Evolutionary conservation across 1,284 basidiomycete species (phyloP).

Genomic region (Leccinum fuscescens): DNA sequence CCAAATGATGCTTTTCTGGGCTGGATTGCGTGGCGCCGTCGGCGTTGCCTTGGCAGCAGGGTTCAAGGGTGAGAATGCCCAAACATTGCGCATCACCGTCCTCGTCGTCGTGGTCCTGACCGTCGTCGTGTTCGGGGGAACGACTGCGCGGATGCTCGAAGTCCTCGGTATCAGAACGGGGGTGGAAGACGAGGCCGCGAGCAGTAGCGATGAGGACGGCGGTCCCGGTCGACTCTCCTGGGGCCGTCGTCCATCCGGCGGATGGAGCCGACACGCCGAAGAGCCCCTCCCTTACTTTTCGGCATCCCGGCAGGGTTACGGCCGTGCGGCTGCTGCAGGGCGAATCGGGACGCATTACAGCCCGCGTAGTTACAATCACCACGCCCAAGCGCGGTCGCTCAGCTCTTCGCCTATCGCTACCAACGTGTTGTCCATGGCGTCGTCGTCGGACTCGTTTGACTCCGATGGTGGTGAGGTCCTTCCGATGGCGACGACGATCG

Average conservation of each 20-base stretch:
- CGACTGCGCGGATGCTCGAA: constrained; percentile 95
- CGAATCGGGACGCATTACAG: constrained; percentile 55
- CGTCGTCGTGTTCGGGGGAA: constrained; percentile 94
- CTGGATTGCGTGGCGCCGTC: constrained; percentile 92
- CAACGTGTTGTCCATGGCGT: constrained; percentile 55
- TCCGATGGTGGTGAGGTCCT: constrained; percentile 77
- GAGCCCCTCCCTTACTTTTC: constrained; percentile 39
- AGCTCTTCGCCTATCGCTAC: constrained; percentile 31
- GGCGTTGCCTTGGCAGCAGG: constrained; percentile 96
- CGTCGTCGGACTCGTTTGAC: constrained; percentile 71
- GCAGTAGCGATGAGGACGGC: constrained; percentile 74
- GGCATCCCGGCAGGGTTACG: constrained; percentile 36
- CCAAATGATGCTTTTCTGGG: constrained; percentile 99
- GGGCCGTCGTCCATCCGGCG: constrained; percentile 23
- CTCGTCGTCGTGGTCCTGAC: constrained; percentile 95
- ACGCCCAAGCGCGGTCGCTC: constrained; percentile 37
- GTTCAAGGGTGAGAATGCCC: constrained; percentile 89
- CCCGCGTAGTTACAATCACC: constrained; percentile 58
- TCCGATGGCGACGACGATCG: constrained; percentile 60
- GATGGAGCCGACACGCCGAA: constrained; percentile 47
- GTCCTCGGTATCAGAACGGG: constrained; percentile 95
- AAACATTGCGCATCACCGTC: constrained; percentile 90
- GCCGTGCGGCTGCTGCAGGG: constrained; percentile 34
- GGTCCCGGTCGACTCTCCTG: constrained; percentile 27
- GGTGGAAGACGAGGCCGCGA: constrained; percentile 88